Evolutionary conservation across 2,329 filamentous ascomycete genomes (phyloP).

Genomic region (Apiospora saccharicola): DNA sequence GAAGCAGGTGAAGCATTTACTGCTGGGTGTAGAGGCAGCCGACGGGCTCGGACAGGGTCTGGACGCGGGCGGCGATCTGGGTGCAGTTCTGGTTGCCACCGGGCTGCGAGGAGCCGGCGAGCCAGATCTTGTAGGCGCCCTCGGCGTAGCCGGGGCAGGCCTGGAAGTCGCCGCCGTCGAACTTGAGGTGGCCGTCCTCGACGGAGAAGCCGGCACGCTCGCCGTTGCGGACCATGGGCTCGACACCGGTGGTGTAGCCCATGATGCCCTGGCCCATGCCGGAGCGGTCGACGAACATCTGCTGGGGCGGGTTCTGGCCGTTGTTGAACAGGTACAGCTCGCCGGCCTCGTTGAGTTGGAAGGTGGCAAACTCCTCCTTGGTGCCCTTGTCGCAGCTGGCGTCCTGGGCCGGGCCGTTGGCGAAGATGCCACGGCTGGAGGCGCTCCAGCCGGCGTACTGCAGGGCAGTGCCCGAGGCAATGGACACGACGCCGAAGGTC

Average conservation of each 20-base stretch:
- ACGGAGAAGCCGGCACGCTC: conserved; percentile 58
- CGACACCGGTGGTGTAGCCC: conserved; percentile 57
- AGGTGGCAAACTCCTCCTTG: conserved; percentile 54
- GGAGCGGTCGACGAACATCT: conserved; percentile 61
- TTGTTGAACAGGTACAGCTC: conserved; percentile 57
- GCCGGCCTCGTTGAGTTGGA: conserved; percentile 52
- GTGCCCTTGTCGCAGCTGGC: conserved; percentile 54
- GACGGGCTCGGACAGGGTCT: conserved; percentile 41
- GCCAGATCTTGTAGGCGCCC: conserved; percentile 52
- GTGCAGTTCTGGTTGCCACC: conserved; percentile 48
- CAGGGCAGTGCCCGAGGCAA: conserved; percentile 57
- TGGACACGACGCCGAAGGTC: conserved; percentile 57
- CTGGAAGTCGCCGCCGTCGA: conserved; percentile 53
- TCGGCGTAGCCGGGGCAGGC: conserved; percentile 60
- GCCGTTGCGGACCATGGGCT: conserved; percentile 47
- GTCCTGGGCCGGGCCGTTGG: conserved; percentile 53
- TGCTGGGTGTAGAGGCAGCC: conserved; percentile 45
- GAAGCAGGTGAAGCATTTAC: not conserved
- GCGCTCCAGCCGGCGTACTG: conserved; percentile 58
- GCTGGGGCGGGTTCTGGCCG: conserved; percentile 51
- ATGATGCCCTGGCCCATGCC: conserved; percentile 59
- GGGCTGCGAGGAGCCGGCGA: conserved; percentile 39
- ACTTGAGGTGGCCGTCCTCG: conserved; percentile 53
- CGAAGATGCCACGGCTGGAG: conserved; percentile 49
- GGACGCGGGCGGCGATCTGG: conserved; percentile 43